Percentiles rank a stretch among this genome's conserved stretches.
Conservation (phyloP, 495 filamentous ascomycete species). For the Clavariopsis aquatica region DNA sequence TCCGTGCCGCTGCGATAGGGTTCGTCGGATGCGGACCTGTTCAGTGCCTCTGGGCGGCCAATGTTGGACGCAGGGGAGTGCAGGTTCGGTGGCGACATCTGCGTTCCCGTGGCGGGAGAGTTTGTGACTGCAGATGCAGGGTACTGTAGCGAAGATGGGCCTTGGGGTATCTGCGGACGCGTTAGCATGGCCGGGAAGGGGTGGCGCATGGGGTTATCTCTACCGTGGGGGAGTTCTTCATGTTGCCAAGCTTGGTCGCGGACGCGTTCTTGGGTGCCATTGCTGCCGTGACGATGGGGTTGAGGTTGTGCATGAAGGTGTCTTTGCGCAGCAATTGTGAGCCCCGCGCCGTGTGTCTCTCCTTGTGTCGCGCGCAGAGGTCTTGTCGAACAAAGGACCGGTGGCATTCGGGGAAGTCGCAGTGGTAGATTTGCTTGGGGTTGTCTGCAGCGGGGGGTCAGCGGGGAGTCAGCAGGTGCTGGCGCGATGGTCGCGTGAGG, state of each 20-base stretch:
- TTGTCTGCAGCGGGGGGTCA: constrained; percentile 53
- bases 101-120: constrained; percentile 16
- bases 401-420: constrained; percentile 88
- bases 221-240: constrained; percentile 34
- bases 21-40: constrained; percentile 34
- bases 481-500: background rate
- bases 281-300: constrained; percentile 37
- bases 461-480: background rate
- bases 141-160: constrained; percentile 32
- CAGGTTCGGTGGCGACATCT: constrained; percentile 30
- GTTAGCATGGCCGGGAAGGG: constrained; percentile 14
- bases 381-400: constrained; percentile 94
- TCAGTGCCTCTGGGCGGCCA: constrained; percentile 17
- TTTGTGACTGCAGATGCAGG: constrained; percentile 32
- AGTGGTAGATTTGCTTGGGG: constrained; percentile 93
- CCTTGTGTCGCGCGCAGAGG: constrained; percentile 87
- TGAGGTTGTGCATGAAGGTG: constrained; percentile 61
- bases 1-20: constrained; percentile 32
- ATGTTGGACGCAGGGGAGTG: constrained; percentile 33
- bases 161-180: constrained; percentile 25
- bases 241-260: constrained; percentile 14
- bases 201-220: constrained; percentile 23
- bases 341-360: constrained; percentile 92
- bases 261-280: constrained; percentile 29
- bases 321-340: constrained; percentile 94